phyloP scores from a whole-genome alignment of 306 rosid genomes.

The Casuarina glauca region DNA sequence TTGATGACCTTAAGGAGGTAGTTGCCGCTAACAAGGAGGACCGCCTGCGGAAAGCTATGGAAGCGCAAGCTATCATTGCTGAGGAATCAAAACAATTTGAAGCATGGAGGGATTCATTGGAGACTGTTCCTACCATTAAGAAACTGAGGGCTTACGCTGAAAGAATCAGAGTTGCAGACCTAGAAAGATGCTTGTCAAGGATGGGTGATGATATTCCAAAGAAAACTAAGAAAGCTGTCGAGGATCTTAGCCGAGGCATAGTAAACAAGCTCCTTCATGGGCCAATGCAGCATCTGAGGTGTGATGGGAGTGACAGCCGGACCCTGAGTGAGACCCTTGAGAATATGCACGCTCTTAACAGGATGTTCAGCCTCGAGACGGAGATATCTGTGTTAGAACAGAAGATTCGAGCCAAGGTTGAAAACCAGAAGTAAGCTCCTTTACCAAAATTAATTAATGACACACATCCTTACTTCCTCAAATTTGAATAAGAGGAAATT shows the following conservation, averaged over 20 bases:
- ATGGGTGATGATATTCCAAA: conserved; percentile 94
- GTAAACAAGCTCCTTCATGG: conserved; percentile 98
- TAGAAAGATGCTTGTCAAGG: conserved; percentile 89
- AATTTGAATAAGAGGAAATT: conserved; percentile 48
- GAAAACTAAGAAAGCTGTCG: conserved; percentile 88
- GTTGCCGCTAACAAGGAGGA: conserved; percentile 99
- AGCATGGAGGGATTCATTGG: conserved; percentile 98
- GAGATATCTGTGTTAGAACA: conserved; percentile 87
- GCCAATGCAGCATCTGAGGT: conserved; percentile 97
- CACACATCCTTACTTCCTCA: conserved; percentile 41
- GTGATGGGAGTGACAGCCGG: conserved; percentile 94
- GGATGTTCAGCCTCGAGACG: conserved; percentile 97
- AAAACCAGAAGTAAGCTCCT: conserved; percentile 63
- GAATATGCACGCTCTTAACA: conserved; percentile 96
- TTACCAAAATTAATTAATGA: conserved; percentile 30
- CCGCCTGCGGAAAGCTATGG: conserved; percentile 86
- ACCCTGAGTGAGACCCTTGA: conserved; percentile 90
- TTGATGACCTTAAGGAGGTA: conserved; percentile 95
- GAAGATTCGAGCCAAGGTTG: conserved; percentile 95
- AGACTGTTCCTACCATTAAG: conserved; percentile 97
- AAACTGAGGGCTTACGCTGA: conserved; percentile 95
- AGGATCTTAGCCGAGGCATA: conserved; percentile 96
- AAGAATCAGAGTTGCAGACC: conserved; percentile 88
- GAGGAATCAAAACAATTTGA: conserved; percentile 95
- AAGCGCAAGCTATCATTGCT: conserved; percentile 82